Evolutionary conservation across 352 stramenopile genomes (phyloP).

Genomic region (Halophytophthora batemanensis): DNA sequence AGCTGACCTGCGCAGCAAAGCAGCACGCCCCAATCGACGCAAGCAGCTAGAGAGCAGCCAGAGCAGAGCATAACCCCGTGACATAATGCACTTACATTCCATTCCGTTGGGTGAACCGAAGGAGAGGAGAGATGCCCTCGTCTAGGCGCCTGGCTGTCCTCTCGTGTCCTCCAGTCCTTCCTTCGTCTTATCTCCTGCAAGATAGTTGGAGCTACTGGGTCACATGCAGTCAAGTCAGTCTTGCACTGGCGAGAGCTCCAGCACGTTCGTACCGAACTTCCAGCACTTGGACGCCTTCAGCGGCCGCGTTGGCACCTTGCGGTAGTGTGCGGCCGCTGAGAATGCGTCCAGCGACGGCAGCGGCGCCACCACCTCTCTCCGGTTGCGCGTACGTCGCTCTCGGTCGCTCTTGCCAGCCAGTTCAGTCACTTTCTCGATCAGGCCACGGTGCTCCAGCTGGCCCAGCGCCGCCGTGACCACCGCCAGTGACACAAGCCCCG

Average conservation of each 20-base stretch:
- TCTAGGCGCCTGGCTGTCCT: no score
- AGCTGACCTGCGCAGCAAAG: no score
- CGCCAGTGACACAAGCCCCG: constrained; percentile 34
- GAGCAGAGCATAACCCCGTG: constrained; percentile 5
- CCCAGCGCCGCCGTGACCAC: constrained; percentile 57
- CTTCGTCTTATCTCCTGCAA: constrained; percentile 14
- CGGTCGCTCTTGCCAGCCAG: constrained; percentile 14
- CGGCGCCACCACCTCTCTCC: constrained; percentile 18
- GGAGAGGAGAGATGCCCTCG: no score
- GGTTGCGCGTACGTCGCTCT: constrained; percentile 18
- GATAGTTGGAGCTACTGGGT: constrained; percentile 3
- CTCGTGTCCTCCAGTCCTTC: constrained; percentile 1
- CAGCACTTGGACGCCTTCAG: constrained; percentile 75
- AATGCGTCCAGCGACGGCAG: constrained; percentile 18
- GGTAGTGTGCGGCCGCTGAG: constrained; percentile 39
- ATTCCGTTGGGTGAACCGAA: not conserved
- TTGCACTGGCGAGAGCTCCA: constrained; percentile 28
- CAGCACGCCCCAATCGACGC: no score
- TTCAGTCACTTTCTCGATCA: constrained; percentile 47
- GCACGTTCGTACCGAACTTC: constrained; percentile 40
- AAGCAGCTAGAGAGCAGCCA: not conserved
- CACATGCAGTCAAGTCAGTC: constrained; percentile 13
- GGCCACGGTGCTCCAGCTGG: constrained; percentile 44
- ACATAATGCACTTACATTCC: constrained; percentile 33
- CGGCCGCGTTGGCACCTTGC: constrained; percentile 62